These are phyloP conservation scores for Colletotrichum falcatum DNA, from an alignment of 2,329 filamentous ascomycete species.

Conservation along the genomic window DNA sequence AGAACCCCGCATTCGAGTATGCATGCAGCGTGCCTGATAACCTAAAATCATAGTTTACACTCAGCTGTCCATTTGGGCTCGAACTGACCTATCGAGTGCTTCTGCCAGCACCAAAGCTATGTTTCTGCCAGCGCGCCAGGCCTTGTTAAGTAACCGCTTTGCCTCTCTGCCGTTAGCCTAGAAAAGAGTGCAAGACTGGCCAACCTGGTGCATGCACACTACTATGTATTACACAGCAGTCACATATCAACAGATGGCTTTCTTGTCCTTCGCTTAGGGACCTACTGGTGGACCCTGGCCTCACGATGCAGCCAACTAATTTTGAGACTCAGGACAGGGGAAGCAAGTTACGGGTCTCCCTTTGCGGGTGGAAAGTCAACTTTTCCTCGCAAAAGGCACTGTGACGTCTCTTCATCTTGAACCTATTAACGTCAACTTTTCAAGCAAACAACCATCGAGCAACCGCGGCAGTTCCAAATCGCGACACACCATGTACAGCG, in stretches of 20 bases:
- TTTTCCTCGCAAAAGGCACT: neutral
- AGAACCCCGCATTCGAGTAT: slow-evolving; percentile 4
- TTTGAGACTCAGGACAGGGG: neutral
- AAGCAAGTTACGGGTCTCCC: neutral
- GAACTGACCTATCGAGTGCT: no score
- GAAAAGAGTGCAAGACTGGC: no score
- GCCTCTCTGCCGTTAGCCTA: no score
- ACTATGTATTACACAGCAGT: no score
- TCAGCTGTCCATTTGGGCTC: no score
- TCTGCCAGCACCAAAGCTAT: no score
- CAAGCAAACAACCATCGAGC: neutral
- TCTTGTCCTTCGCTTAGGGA: neutral
- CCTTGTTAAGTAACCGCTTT: no score
- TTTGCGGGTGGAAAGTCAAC: no score
- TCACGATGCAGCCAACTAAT: neutral
- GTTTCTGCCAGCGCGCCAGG: no score
- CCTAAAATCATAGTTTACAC: neutral
- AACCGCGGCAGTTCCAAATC: neutral
- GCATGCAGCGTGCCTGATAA: neutral
- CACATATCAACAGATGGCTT: neutral
- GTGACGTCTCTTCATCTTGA: neutral
- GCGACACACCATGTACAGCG: neutral
- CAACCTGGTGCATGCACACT: no score
- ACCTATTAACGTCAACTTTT: neutral
- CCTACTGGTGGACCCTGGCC: neutral